A percentile compares a stretch with the other conserved stretches of the same genome.
Conservation (phyloP, 768 basidiomycete species). For the Lentinus brumalis region DNA sequence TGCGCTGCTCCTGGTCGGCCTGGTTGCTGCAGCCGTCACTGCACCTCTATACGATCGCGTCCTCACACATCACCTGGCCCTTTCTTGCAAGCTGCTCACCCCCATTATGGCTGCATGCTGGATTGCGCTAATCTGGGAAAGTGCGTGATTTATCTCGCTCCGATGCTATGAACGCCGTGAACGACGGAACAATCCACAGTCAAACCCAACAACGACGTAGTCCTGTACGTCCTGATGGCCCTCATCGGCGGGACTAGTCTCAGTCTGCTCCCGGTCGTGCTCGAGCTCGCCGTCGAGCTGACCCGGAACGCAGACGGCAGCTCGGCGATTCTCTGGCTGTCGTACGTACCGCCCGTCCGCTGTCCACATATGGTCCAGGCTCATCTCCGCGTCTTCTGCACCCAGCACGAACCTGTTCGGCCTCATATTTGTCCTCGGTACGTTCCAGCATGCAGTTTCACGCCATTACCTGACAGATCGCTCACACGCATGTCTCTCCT, state of each 20-base stretch:
- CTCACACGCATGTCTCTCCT: background rate
- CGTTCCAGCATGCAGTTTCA: conserved; percentile 23
- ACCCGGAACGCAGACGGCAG: conserved; percentile 81
- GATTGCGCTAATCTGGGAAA: conserved; percentile 81
- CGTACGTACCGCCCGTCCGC: conserved; percentile 42
- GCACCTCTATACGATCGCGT: conserved; percentile 82
- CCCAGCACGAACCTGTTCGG: conserved; percentile 64
- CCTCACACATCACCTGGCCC: conserved; percentile 71
- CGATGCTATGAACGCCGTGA: background rate
- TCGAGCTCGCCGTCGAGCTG: conserved; percentile 80
- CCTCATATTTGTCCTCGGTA: conserved; percentile 66
- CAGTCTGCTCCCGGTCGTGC: conserved; percentile 70
- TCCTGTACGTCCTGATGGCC: conserved; percentile 66
- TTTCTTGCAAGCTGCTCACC: conserved; percentile 58
- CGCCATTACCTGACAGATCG: background rate
- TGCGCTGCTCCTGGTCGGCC: conserved; percentile 68
- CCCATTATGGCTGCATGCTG: conserved; percentile 65
- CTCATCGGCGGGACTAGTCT: conserved; percentile 68
- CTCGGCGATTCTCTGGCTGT: conserved; percentile 75
- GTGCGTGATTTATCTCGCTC: conserved; percentile 38
- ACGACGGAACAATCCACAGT: conserved; percentile 42
- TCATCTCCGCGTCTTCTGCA: conserved; percentile 1
- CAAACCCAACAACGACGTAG: conserved; percentile 58
- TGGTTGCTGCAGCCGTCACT: conserved; percentile 64
- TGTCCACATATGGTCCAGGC: background rate